A percentile compares a stretch with the other conserved stretches of the same genome.
Evolutionary conservation across 805 yeast genomes (phyloP).

Genomic region (Cyberlindnera suaveolens): DNA sequence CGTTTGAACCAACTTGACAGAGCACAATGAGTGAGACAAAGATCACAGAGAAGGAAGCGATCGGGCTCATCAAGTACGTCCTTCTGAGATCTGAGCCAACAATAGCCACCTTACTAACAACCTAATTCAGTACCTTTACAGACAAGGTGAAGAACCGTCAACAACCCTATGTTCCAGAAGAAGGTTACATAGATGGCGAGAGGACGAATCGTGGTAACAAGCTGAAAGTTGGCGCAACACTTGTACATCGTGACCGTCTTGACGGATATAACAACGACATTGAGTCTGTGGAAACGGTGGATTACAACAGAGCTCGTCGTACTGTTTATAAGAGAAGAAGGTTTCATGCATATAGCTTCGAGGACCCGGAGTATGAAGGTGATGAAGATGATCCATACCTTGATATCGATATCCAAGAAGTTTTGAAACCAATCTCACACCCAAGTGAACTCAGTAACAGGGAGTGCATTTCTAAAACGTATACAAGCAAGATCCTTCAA

Average conservation of each 20-base stretch:
- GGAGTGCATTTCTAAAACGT: conserved; percentile 63
- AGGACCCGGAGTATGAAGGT: conserved; percentile 24
- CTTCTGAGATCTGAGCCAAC: not conserved
- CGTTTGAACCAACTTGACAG: not conserved
- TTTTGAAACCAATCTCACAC: conserved; percentile 72
- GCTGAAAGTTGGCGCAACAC: conserved; percentile 42
- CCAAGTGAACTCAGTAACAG: conserved; percentile 75
- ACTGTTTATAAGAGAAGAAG: conserved; percentile 26
- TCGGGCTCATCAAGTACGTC: conserved; percentile 12
- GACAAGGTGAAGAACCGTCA: conserved; percentile 11
- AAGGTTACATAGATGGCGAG: conserved; percentile 25
- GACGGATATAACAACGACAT: conserved; percentile 26
- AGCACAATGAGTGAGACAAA: conserved; percentile 1
- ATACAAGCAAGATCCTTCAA: conserved; percentile 46
- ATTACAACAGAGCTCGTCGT: conserved; percentile 28
- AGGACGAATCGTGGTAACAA: conserved; percentile 53
- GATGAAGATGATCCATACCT: conserved; percentile 38
- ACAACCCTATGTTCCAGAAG: conserved; percentile 1
- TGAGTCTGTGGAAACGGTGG: conserved; percentile 17
- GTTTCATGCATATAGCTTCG: conserved; percentile 24
- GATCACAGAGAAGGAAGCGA: conserved; percentile 8
- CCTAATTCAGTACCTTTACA: conserved; percentile 7
- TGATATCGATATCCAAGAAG: conserved; percentile 45
- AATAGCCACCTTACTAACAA: not conserved
- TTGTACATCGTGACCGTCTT: conserved; percentile 40